Conservation (phyloP, 768 basidiomycete species). For the Pisolithus albus region DNA sequence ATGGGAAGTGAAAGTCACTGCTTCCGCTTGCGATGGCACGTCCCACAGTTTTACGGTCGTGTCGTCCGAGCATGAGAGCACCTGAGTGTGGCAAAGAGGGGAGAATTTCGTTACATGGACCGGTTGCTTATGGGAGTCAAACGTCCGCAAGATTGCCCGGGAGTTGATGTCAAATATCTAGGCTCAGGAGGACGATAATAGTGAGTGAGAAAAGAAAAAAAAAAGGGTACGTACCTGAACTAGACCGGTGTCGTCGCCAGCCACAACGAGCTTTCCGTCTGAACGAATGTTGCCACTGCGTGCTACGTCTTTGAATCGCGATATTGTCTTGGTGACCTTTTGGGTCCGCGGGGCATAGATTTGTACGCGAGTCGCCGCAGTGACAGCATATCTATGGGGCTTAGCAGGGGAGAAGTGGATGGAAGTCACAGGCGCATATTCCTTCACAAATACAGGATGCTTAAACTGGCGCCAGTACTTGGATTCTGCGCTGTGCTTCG, state of each 20-base stretch:
- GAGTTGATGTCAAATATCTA: conserved; percentile 92
- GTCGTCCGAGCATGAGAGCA: conserved; percentile 95
- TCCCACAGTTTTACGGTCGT: conserved; percentile 94
- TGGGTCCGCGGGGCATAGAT: conserved; percentile 96
- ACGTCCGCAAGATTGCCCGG: conserved; percentile 85
- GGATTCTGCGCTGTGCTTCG: conserved; percentile 67
- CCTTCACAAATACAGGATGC: conserved; percentile 90
- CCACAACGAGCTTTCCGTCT: conserved; percentile 93
- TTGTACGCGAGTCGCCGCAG: conserved; percentile 87
- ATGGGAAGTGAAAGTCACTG: conserved; percentile 77
- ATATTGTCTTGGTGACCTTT: conserved; percentile 92
- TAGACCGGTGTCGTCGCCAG: conserved; percentile 90
- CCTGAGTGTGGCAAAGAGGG: conserved; percentile 65
- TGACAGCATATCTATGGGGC: conserved; percentile 94
- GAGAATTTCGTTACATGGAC: conserved; percentile 96
- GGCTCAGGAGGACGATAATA: conserved; percentile 1
- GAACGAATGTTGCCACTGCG: conserved; percentile 80
- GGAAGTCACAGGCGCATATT: conserved; percentile 93
- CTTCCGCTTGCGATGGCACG: conserved; percentile 77
- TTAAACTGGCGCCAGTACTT: conserved; percentile 85
- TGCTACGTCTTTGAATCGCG: conserved; percentile 94
- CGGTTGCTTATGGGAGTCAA: conserved; percentile 93
- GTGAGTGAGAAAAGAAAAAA: neutral
- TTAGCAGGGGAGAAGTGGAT: conserved; percentile 83
- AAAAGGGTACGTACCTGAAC: conserved; percentile 46